Conservation (phyloP, 2,329 filamentous ascomycete genomes). For the Xylariales sp. region DNA sequence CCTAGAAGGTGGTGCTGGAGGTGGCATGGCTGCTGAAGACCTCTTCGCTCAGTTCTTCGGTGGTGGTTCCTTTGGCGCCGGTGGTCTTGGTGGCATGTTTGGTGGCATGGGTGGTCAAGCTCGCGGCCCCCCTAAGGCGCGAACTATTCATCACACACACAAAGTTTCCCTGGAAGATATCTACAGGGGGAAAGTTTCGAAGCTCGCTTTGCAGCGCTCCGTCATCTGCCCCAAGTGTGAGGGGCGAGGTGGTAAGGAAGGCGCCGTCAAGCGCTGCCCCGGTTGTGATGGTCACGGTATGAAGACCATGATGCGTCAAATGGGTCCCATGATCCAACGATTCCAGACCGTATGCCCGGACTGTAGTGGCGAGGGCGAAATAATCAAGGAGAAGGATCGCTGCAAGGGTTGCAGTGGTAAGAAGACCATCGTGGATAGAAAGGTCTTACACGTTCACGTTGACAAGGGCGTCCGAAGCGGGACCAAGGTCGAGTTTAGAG, state of each 20-base stretch:
- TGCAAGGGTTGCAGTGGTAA: slow-evolving; percentile 97
- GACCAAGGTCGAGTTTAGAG: slow-evolving; percentile 96
- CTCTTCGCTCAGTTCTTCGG: slow-evolving; percentile 98
- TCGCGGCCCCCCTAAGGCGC: slow-evolving; percentile 85
- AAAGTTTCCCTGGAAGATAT: slow-evolving; percentile 98
- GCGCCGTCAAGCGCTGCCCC: slow-evolving; percentile 91
- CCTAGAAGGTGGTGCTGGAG: slow-evolving; percentile 85
- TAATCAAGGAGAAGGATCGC: slow-evolving; percentile 94
- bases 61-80: slow-evolving; percentile 71
- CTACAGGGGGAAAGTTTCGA: slow-evolving; percentile 97
- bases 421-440: slow-evolving; percentile 97
- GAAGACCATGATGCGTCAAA: slow-evolving; percentile 99
- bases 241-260: slow-evolving; percentile 95
- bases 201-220: slow-evolving; percentile 95
- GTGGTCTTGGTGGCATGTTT: slow-evolving; percentile 83
- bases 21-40: slow-evolving; percentile 95
- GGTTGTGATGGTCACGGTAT: slow-evolving; percentile 95
- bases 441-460: slow-evolving; percentile 97
- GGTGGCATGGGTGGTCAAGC: slow-evolving; percentile 80
- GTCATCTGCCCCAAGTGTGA: slow-evolving; percentile 96
- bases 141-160: slow-evolving; percentile 98
- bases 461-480: slow-evolving; percentile 93
- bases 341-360: slow-evolving; percentile 99
- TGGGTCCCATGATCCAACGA: slow-evolving; percentile 99
- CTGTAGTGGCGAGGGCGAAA: slow-evolving; percentile 97